Conservation (phyloP, 805 yeast genomes). For the Suhomyces prunicola region DNA sequence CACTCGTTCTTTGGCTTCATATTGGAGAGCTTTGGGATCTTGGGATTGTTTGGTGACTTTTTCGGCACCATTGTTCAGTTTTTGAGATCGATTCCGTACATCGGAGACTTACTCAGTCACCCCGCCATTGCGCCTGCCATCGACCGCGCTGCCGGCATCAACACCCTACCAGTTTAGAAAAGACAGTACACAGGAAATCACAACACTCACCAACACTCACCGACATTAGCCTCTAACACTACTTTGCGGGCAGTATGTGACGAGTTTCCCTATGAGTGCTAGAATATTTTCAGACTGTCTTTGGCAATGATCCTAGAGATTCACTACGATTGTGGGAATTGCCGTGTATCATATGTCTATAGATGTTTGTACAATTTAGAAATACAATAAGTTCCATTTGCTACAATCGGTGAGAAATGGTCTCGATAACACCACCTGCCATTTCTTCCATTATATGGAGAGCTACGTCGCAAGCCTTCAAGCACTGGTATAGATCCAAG, state of each 20-base stretch:
- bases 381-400: background rate
- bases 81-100: conserved; percentile 78
- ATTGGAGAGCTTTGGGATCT: conserved; percentile 83
- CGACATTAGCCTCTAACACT: no score
- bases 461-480: conserved; percentile 11
- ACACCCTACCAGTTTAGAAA: conserved; percentile 38
- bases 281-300: background rate
- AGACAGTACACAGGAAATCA: background rate
- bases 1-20: conserved; percentile 82
- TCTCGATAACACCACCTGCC: background rate
- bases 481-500: conserved; percentile 15
- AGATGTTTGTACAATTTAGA: background rate
- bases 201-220: background rate
- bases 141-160: conserved; percentile 42
- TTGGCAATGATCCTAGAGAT: background rate
- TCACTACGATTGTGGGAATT: background rate
- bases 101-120: conserved; percentile 80
- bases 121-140: conserved; percentile 76
- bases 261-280: no score
- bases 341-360: background rate
- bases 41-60: conserved; percentile 90
- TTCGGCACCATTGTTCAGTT: conserved; percentile 86
- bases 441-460: background rate
- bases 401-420: background rate
- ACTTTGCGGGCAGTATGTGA: no score